Conservation (phyloP, 2,329 filamentous ascomycete species). For the Alternaria gansuensis region DNA sequence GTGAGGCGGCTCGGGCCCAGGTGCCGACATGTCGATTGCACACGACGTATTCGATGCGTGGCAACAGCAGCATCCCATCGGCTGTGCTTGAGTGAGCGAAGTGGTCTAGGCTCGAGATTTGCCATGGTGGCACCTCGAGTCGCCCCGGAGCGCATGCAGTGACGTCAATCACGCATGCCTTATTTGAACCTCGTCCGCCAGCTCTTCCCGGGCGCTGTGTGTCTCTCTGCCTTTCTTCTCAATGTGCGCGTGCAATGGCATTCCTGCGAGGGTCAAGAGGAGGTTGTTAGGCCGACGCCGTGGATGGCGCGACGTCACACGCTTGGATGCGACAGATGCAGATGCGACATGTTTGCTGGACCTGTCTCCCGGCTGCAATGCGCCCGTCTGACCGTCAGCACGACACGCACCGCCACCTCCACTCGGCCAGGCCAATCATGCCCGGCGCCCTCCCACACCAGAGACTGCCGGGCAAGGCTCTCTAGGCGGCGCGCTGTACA, state of each 20-base stretch:
- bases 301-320: slow-evolving; percentile 9
- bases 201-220: not conserved
- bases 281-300: not conserved
- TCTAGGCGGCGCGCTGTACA: not conserved
- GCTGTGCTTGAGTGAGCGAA: not conserved
- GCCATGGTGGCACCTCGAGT: slow-evolving; percentile 4
- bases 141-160: not conserved
- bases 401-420: slow-evolving; percentile 6
- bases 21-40: not conserved
- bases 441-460: not conserved
- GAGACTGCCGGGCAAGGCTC: not conserved
- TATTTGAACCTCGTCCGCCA: slow-evolving; percentile 8
- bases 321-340: not conserved
- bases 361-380: slow-evolving; percentile 2
- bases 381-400: not conserved
- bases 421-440: slow-evolving; percentile 11
- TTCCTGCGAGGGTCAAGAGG: slow-evolving; percentile 8
- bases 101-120: slow-evolving; percentile 5
- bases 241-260: not conserved
- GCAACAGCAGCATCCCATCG: not conserved
- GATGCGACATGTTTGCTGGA: not conserved
- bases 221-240: not conserved
- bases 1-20: not conserved
- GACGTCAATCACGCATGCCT: slow-evolving; percentile 7
- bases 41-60: not conserved